Evolutionary conservation across 345 rosid species (phyloP).

Genomic region (Boechera divaricarpa): DNA sequence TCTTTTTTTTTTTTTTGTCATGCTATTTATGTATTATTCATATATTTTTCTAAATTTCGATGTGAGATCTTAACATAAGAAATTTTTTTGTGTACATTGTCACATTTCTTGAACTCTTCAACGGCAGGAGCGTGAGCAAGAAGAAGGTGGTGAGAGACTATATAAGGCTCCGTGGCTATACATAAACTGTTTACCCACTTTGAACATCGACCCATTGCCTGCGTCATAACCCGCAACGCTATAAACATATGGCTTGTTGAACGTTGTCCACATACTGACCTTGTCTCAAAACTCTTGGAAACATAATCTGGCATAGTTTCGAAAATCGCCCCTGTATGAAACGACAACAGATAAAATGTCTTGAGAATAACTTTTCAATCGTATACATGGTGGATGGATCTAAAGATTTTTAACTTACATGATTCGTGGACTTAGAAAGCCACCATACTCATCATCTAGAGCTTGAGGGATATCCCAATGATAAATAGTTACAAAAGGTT

Average conservation of each 20-base stretch:
- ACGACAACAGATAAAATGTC: neutral
- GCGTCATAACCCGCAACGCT: conserved; percentile 42
- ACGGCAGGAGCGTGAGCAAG: conserved; percentile 41
- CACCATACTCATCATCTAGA: conserved; percentile 50
- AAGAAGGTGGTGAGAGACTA: conserved; percentile 44
- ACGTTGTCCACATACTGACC: conserved; percentile 56
- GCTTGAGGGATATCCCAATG: conserved; percentile 53
- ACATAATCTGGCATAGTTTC: conserved; percentile 41
- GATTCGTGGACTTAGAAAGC: conserved; percentile 47
- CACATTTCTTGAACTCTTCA: conserved; percentile 36
- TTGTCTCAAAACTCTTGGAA: conserved; percentile 54
- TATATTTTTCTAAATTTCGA: too few species aligned
- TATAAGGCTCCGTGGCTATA: conserved; percentile 35
- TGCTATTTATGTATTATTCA: too few species aligned
- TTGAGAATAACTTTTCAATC: neutral
- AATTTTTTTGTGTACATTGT: conserved; percentile 14
- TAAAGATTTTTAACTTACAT: conserved; percentile 41
- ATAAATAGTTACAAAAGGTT: conserved; percentile 49
- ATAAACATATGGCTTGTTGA: conserved; percentile 55
- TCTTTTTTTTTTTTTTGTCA: too few species aligned
- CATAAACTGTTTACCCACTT: conserved; percentile 40
- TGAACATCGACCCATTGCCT: conserved; percentile 51
- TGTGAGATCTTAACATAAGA: too few species aligned
- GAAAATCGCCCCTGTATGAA: conserved; percentile 36
- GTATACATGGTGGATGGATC: neutral